Evolutionary conservation across 441 rosid species (phyloP).

Genomic region (Syzygium syzygioides): DNA sequence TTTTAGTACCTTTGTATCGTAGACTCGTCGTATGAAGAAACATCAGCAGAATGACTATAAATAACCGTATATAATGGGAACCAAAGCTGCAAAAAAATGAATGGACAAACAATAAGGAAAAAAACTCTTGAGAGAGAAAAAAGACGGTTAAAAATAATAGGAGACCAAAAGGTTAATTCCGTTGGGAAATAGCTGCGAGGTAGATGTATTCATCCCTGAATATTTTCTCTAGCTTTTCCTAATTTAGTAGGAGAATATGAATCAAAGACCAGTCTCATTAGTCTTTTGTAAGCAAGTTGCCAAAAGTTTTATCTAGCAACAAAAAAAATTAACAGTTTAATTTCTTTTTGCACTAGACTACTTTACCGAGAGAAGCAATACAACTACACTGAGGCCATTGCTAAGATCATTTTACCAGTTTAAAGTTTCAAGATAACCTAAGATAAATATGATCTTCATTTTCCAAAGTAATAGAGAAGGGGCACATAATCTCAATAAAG

Average conservation of each 20-base stretch:
- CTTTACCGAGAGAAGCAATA: not conserved
- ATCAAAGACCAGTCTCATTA: not conserved
- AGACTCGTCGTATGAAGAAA: slow-evolving; percentile 40
- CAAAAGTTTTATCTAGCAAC: not conserved
- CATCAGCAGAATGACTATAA: slow-evolving; percentile 35
- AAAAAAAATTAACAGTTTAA: not conserved
- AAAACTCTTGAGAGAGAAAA: not conserved
- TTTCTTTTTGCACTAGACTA: not conserved
- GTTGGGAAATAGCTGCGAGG: not conserved
- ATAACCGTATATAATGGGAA: slow-evolving; percentile 85
- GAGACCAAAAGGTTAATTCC: not conserved
- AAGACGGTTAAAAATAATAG: not conserved
- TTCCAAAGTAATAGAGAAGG: not conserved
- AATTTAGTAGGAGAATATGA: not conserved
- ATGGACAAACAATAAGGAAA: not conserved
- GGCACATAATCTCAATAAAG: not conserved
- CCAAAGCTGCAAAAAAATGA: slow-evolving; percentile 76
- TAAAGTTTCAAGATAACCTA: not conserved
- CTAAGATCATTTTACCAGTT: not conserved
- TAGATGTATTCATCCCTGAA: not conserved
- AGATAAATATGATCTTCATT: not conserved
- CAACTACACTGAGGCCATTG: not conserved
- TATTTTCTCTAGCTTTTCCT: not conserved
- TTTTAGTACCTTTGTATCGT: slow-evolving; percentile 49
- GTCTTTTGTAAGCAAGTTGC: not conserved